Evolutionary conservation across 495 filamentous ascomycete species (phyloP).

Genomic region (Aspergillus homomorphus): DNA sequence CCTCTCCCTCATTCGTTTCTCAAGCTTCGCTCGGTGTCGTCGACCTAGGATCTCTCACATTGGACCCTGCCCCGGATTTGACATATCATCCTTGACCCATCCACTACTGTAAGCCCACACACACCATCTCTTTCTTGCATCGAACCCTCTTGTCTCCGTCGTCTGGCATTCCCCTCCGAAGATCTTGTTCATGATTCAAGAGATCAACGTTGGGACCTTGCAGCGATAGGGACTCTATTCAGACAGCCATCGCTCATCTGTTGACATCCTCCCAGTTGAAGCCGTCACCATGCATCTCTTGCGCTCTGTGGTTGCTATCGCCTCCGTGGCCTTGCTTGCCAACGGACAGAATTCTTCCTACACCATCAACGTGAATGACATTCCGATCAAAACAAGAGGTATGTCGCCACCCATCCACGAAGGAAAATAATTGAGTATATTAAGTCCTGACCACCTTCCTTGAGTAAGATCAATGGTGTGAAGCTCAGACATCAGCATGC

Average conservation of each 20-base stretch:
- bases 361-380: slow-evolving; percentile 58
- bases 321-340: slow-evolving; percentile 33
- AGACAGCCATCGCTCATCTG: neutral
- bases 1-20: neutral
- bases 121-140: neutral
- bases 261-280: slow-evolving; percentile 6
- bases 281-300: slow-evolving; percentile 26
- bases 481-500: slow-evolving; percentile 61
- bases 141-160: neutral
- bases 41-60: neutral
- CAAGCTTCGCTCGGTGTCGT: slow-evolving; percentile 11
- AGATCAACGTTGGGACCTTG: neutral
- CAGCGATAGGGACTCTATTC: neutral
- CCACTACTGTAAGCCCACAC: neutral
- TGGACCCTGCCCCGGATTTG: neutral
- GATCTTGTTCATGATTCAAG: neutral
- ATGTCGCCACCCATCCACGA: slow-evolving; percentile 9
- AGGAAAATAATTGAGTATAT: neutral
- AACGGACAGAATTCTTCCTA: slow-evolving; percentile 32
- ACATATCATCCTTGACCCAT: slow-evolving; percentile 1
- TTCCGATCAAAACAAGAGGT: slow-evolving; percentile 49
- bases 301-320: slow-evolving; percentile 27
- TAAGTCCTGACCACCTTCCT: slow-evolving; percentile 9
- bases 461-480: slow-evolving; percentile 64
- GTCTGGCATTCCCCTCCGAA: neutral